phyloP scores from a whole-genome alignment of 352 stramenopile genomes.

The Phytophthora quininea region DNA sequence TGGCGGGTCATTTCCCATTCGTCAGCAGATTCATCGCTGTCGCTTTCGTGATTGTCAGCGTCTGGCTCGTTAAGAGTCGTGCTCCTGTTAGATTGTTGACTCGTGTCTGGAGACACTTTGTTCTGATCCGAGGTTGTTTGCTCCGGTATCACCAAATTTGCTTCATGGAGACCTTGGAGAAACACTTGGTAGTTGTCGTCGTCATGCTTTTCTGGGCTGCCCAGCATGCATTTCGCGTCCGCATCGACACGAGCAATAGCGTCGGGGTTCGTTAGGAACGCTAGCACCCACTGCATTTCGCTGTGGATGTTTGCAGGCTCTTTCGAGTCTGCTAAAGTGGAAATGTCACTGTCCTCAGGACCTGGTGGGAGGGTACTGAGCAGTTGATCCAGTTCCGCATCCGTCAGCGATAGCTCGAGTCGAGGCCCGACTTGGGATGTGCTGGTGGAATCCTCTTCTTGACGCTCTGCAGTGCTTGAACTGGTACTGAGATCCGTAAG shows the following conservation, averaged over 20 bases:
- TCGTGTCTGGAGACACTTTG: not conserved
- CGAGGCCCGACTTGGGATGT: conserved; percentile 26
- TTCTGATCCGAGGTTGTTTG: conserved; percentile 7
- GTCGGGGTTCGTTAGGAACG: conserved; percentile 64
- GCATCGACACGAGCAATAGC: conserved; percentile 47
- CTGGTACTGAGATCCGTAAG: not conserved
- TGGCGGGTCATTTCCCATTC: conserved; percentile 49
- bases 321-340: conserved; percentile 22
- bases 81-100: not conserved
- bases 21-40: conserved; percentile 21
- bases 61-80: not conserved
- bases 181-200: conserved; percentile 83
- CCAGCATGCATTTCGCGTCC: conserved; percentile 62
- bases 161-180: conserved; percentile 58
- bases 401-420: conserved; percentile 63
- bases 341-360: not conserved
- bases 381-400: conserved; percentile 63
- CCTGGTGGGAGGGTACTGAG: conserved; percentile 43
- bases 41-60: conserved; percentile 22
- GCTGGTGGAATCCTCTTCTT: conserved; percentile 20
- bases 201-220: conserved; percentile 42
- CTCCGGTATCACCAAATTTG: conserved; percentile 45
- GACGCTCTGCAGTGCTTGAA: not conserved
- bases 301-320: conserved; percentile 18
- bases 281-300: conserved; percentile 80